phyloP scores from a whole-genome alignment of 495 filamentous ascomycete species.

The Trichoderma reesei region DNA sequence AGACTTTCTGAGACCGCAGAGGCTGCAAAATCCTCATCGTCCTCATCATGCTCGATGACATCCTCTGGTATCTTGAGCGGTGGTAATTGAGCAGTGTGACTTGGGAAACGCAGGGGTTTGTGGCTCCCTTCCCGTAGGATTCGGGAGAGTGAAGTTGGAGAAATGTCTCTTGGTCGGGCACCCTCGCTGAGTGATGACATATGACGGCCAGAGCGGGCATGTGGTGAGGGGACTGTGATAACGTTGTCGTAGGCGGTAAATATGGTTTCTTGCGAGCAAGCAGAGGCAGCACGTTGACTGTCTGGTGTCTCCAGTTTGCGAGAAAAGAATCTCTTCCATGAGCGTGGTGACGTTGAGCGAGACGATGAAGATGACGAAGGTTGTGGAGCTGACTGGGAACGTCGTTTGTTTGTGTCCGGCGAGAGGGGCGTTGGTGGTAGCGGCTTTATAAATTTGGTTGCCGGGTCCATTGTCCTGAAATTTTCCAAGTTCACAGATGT shows the following conservation, averaged over 20 bases:
- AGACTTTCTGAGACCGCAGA: constrained; percentile 34
- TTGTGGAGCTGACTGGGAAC: constrained; percentile 43
- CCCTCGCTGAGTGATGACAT: not conserved
- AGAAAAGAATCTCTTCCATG: constrained; percentile 36
- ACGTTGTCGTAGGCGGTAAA: not conserved
- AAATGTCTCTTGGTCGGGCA: constrained; percentile 19
- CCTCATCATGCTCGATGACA: constrained; percentile 43
- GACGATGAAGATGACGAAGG: constrained; percentile 38
- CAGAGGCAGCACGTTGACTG: not conserved
- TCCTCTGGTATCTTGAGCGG: constrained; percentile 38
- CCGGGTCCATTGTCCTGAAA: constrained; percentile 66
- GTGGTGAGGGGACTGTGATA: not conserved
- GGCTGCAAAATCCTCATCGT: constrained; percentile 47
- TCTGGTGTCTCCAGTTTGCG: constrained; percentile 18
- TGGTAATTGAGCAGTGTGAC: constrained; percentile 12
- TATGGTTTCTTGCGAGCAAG: not conserved
- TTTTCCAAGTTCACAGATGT: constrained; percentile 38
- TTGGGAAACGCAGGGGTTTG: not conserved
- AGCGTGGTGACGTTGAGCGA: constrained; percentile 38
- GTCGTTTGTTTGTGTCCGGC: constrained; percentile 10
- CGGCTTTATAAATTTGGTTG: constrained; percentile 64
- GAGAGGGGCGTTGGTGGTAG: constrained; percentile 43
- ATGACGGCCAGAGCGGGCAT: not conserved
- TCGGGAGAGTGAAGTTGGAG: constrained; percentile 36
- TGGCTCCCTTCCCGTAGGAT: constrained; percentile 31